These are phyloP conservation scores for Trichoderma sp. DNA, from an alignment of 2,329 filamentous ascomycete species.

Conservation along the genomic window DNA sequence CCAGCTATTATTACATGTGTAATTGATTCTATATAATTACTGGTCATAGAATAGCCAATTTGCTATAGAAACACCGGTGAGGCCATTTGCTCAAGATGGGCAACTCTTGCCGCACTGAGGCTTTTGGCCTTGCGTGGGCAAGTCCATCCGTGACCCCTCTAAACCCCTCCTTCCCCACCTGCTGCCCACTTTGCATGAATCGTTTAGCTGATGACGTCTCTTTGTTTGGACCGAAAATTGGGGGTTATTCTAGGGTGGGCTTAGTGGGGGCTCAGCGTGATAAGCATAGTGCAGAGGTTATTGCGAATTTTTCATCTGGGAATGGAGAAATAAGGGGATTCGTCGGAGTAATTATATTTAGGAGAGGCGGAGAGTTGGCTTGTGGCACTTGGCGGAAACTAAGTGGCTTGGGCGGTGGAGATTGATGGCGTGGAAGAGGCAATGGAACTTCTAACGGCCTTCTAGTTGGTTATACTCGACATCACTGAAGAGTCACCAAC, in stretches of 20 bases:
- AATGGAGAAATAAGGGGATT: conserved; percentile 1
- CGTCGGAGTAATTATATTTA: neutral
- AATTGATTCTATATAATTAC: neutral
- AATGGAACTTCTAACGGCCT: neutral
- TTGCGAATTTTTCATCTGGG: neutral
- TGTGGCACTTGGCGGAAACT: neutral
- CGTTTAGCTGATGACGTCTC: neutral
- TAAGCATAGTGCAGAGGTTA: conserved; percentile 11
- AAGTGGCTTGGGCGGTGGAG: neutral
- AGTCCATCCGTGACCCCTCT: conserved; percentile 12
- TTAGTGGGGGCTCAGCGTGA: neutral
- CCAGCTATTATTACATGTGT: neutral
- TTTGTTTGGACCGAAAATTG: neutral
- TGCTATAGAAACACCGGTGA: neutral
- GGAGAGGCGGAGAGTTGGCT: neutral
- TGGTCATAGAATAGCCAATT: neutral
- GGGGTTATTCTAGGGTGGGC: neutral
- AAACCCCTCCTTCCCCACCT: conserved; percentile 7
- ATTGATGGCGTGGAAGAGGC: neutral
- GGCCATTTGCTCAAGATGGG: neutral
- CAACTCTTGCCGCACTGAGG: conserved; percentile 14
- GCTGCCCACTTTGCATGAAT: conserved; percentile 1
- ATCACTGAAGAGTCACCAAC: neutral
- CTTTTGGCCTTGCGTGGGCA: conserved; percentile 2
- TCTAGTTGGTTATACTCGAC: neutral